phyloP scores from a whole-genome alignment of 2,329 filamentous ascomycete genomes.

The Trichoderma semiorbis region DNA sequence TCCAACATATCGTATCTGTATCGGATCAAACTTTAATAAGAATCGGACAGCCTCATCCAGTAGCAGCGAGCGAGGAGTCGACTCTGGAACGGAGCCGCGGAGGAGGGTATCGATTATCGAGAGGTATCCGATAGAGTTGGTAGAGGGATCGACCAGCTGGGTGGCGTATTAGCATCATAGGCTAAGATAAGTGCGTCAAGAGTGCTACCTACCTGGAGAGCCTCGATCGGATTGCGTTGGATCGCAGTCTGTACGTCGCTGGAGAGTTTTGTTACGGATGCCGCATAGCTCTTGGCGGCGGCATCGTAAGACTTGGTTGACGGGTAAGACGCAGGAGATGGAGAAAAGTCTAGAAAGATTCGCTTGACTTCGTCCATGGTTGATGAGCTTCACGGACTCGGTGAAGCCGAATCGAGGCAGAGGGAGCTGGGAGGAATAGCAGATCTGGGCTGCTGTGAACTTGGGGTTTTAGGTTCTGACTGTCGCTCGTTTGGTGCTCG shows the following conservation, averaged over 20 bases:
- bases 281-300: slow-evolving; percentile 37
- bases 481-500: background rate
- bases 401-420: background rate
- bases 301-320: slow-evolving; percentile 38
- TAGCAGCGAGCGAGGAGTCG: slow-evolving; percentile 32
- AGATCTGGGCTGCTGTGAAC: background rate
- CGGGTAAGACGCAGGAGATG: slow-evolving; percentile 27
- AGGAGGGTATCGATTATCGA: slow-evolving; percentile 43
- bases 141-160: slow-evolving; percentile 45
- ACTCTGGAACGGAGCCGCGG: slow-evolving; percentile 26
- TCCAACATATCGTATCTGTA: slow-evolving; percentile 52
- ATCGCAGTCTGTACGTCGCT: slow-evolving; percentile 33
- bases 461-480: background rate
- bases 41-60: slow-evolving; percentile 44
- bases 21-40: slow-evolving; percentile 46
- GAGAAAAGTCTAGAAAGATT: slow-evolving; percentile 43
- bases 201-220: slow-evolving; percentile 40
- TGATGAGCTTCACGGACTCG: background rate
- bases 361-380: slow-evolving; percentile 32
- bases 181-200: background rate
- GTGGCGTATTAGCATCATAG: background rate
- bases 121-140: slow-evolving; percentile 52
- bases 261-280: slow-evolving; percentile 37
- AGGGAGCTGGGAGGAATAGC: background rate
- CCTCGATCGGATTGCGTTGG: slow-evolving; percentile 31